phyloP scores from a whole-genome alignment of 805 yeast genomes.

The Zygotorulaspora sp. region DNA sequence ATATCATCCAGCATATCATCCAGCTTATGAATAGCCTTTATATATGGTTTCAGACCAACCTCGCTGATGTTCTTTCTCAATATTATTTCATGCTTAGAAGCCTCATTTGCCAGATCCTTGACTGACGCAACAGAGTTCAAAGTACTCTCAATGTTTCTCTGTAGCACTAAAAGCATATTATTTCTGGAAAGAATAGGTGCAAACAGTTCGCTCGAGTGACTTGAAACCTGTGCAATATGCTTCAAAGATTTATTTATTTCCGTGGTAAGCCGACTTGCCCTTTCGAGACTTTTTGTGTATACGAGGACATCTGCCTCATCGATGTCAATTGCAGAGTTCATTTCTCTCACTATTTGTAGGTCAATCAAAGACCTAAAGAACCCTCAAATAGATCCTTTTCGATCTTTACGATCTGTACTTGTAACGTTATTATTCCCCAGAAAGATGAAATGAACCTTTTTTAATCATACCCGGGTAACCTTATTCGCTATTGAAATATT shows the following conservation, averaged over 20 bases:
- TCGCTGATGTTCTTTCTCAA: conserved; percentile 34
- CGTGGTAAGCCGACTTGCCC: conserved; percentile 52
- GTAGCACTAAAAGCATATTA: conserved; percentile 49
- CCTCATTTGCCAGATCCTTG: conserved; percentile 47
- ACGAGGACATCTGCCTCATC: conserved; percentile 84
- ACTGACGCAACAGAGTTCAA: conserved; percentile 44
- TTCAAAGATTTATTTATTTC: conserved; percentile 53
- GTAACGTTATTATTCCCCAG: too few species aligned
- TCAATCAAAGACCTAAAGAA: neutral
- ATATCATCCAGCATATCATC: conserved; percentile 45
- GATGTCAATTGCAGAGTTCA: conserved; percentile 41
- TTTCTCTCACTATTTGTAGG: neutral
- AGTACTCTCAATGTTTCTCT: conserved; percentile 54
- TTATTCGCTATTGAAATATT: too few species aligned
- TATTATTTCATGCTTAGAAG: conserved; percentile 39
- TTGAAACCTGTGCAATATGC: conserved; percentile 38
- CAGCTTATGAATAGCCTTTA: conserved; percentile 42
- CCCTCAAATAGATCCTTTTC: too few species aligned
- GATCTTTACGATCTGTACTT: too few species aligned
- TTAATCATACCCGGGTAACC: too few species aligned
- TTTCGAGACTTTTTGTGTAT: conserved; percentile 64
- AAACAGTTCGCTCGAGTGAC: conserved; percentile 43
- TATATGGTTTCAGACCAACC: conserved; percentile 35
- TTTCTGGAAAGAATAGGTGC: conserved; percentile 68
- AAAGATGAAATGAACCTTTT: too few species aligned